Conservation (phyloP, 192 early-diverging fungal species). For the Entomortierella lignicola region DNA sequence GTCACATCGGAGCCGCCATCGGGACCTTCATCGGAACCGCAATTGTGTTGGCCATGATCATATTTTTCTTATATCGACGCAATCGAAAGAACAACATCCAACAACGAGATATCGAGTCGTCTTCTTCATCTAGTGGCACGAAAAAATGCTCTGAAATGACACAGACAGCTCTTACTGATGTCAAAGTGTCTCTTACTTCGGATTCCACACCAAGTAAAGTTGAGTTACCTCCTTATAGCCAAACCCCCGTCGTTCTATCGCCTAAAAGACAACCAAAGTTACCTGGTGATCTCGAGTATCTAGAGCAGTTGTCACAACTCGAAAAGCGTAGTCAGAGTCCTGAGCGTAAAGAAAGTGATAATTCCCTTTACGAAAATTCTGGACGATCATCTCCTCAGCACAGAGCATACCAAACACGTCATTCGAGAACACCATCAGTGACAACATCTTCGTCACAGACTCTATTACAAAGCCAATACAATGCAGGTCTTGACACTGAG, state of each 20-base stretch:
- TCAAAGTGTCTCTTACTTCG: not conserved
- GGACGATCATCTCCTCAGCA: no score
- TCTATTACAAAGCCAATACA: not conserved
- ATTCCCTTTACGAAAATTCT: no score
- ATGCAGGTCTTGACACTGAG: no score
- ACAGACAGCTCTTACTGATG: not conserved
- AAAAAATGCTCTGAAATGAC: not conserved
- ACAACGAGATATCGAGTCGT: not conserved
- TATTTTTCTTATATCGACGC: not conserved
- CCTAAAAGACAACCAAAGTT: not conserved
- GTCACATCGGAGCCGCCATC: not conserved
- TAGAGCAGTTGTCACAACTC: not conserved
- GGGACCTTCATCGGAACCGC: not conserved
- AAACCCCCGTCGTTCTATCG: not conserved
- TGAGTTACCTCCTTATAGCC: no score
- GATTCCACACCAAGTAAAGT: not conserved
- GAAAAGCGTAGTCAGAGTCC: not conserved
- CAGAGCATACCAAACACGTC: not conserved
- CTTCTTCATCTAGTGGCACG: not conserved
- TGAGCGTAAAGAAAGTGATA: no score
- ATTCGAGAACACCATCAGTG: not conserved
- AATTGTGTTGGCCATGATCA: not conserved
- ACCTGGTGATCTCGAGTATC: not conserved
- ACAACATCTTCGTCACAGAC: not conserved
- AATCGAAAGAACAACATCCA: not conserved